phyloP scores from a whole-genome alignment of 768 basidiomycete species.

The Rhodotorula sphaerocarpa region DNA sequence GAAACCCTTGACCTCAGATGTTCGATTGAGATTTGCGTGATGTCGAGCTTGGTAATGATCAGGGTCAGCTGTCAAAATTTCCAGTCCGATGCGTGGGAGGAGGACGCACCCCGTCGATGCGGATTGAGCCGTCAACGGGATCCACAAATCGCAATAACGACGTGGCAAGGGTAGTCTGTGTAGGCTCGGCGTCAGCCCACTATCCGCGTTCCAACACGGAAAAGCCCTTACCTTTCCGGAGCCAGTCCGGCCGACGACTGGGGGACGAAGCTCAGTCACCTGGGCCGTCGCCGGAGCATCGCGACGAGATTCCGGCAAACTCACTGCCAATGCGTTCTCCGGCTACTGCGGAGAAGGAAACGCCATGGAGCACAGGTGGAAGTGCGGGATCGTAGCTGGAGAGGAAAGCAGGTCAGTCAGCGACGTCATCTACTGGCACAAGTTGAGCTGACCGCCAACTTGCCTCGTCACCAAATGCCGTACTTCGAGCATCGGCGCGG shows the following conservation, averaged over 20 bases:
- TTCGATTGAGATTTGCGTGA: constrained; percentile 6
- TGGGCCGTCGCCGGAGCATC: neutral
- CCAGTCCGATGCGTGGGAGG: constrained; percentile 52
- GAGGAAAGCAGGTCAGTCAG: constrained; percentile 39
- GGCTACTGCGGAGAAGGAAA: constrained; percentile 56
- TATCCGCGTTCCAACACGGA: neutral
- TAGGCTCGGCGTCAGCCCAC: neutral
- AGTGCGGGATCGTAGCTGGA: constrained; percentile 54
- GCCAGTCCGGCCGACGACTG: constrained; percentile 63
- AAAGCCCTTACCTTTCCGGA: constrained; percentile 23
- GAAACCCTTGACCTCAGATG: constrained; percentile 15
- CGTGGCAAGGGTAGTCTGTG: constrained; percentile 20
- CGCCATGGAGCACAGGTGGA: constrained; percentile 53
- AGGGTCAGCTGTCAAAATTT: constrained; percentile 38
- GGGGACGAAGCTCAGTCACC: constrained; percentile 27
- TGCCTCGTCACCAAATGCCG: constrained; percentile 55
- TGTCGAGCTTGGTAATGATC: constrained; percentile 11
- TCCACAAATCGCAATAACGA: constrained; percentile 50
- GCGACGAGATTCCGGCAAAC: neutral
- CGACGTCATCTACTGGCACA: constrained; percentile 54
- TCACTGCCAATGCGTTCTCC: constrained; percentile 53
- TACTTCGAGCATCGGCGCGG: constrained; percentile 49
- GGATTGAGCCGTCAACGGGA: constrained; percentile 2
- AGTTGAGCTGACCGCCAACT: constrained; percentile 41
- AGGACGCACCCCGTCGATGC: constrained; percentile 51